These are phyloP conservation scores for Lasiodiplodia hormozganensis DNA, from an alignment of 2,329 filamentous ascomycete genomes.

Conservation along the genomic window DNA sequence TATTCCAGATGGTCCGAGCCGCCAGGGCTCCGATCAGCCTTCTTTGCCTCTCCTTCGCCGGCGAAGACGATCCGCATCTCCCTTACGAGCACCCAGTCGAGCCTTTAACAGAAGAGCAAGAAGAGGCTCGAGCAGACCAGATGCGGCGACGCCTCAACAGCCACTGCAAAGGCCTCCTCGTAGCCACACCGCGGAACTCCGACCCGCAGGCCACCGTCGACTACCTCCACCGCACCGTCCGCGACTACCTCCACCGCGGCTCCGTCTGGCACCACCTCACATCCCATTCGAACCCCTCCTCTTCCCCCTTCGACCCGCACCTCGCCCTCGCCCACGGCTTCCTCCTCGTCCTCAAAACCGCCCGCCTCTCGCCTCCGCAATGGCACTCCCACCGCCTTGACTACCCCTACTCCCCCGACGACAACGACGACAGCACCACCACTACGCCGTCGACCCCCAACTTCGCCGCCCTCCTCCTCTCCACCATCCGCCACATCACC, in stretches of 20 bases:
- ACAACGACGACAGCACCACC: neutral
- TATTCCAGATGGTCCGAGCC: conserved; percentile 27
- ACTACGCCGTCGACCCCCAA: neutral
- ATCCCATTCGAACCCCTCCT: neutral
- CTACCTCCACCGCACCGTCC: conserved; percentile 30
- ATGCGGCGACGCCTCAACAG: conserved; percentile 4
- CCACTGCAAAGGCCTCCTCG: conserved; percentile 22
- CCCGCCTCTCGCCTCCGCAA: neutral
- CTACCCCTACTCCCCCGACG: neutral
- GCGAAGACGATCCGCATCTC: conserved; percentile 5
- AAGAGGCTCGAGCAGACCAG: conserved; percentile 1
- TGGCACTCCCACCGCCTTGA: neutral
- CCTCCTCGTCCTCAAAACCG: conserved; percentile 4
- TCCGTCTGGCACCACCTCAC: conserved; percentile 15
- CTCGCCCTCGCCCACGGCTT: conserved; percentile 14
- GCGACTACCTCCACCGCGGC: conserved; percentile 23
- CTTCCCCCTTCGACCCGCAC: conserved; percentile 7
- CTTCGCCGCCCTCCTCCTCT: neutral
- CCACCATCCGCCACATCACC: neutral
- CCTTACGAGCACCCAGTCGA: neutral
- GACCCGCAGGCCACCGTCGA: conserved; percentile 8
- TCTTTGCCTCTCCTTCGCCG: conserved; percentile 22
- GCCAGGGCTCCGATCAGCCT: neutral
- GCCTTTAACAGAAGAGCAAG: conserved; percentile 1
- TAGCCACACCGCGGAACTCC: neutral